Evolutionary conservation across 371 early-diverging fungal species (phyloP), one percentile per base, ranked within the genome.

Genomic region (Mucor saturninus): DNA sequence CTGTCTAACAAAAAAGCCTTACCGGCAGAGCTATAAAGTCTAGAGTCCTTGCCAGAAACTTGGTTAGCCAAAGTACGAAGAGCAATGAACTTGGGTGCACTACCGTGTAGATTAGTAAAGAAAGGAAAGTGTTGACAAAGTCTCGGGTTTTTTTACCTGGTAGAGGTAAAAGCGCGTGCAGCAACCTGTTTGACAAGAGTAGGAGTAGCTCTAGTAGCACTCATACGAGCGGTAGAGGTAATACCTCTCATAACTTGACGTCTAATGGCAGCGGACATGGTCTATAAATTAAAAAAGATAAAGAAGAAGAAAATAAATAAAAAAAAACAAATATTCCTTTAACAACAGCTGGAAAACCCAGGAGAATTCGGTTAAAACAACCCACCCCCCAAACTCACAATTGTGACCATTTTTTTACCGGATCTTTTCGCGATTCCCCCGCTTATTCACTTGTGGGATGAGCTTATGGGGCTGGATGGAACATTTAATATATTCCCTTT

Each of bases 11-110:
- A 21, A 21, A 21, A 21, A 21, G 21, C 21, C 85, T 71, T 83
- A 87, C 87, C 79, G 72, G 84, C 80, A 61, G 87, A 80, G 74
- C 87, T 86, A 71, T 87, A 87, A 72, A 76, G 71, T 62, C 78
- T 69, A 48, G 62, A 57, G 56, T 73, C 79, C 58, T 81, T 77
- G 38, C 46, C 55, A 50, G 63, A 54, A 48, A 72, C 50, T 54
- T 65, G 61, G 62, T 74, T 64, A 56, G 56, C 76, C 48, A 75
- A 64, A 58, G 83, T 72, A 60, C 83, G 83, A 28, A 82, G 76
- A 64, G 83, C 83, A 65, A 69, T 64, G 45, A 79, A 77, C 59
- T 72, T 77, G 59, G 73, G 64, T 53, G 76, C 66, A 65, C 81
- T 81, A 71, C 3, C 14, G 42, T 8, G 21, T 35, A 35, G 35